Percentiles rank a stretch among this genome's conserved stretches.
phyloP scores from a whole-genome alignment of 257 asterid genomes.

The Salvia splendens region DNA sequence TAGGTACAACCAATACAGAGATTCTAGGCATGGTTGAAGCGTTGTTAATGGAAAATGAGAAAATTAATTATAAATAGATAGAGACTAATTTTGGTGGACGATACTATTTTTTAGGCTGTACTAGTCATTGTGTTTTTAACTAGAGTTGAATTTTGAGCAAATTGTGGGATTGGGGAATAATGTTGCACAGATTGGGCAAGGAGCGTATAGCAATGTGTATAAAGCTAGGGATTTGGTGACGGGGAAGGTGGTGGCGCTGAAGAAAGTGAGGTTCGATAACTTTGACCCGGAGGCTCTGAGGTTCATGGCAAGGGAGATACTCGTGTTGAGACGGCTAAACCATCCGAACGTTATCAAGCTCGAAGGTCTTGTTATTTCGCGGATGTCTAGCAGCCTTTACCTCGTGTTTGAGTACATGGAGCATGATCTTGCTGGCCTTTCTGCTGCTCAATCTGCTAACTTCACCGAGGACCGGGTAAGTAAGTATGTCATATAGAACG shows the following conservation, averaged over 20 bases:
- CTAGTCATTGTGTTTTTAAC: not conserved
- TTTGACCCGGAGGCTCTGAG: slow-evolving; percentile 72
- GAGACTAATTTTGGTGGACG: no score
- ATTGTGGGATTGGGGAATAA: not conserved
- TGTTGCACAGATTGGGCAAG: slow-evolving; percentile 81
- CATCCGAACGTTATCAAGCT: slow-evolving; percentile 95
- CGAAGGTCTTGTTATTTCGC: slow-evolving; percentile 84
- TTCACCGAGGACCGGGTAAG: slow-evolving; percentile 84
- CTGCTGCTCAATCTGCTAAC: slow-evolving; percentile 61
- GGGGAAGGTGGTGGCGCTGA: slow-evolving; percentile 87
- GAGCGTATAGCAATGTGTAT: slow-evolving; percentile 90
- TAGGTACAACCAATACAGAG: slow-evolving; percentile 14
- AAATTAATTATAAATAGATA: no score
- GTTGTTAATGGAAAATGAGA: no score
- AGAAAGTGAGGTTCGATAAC: slow-evolving; percentile 84
- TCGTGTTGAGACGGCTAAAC: slow-evolving; percentile 59
- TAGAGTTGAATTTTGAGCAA: not conserved
- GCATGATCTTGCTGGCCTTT: slow-evolving; percentile 93
- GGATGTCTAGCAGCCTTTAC: slow-evolving; percentile 86
- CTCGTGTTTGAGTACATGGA: slow-evolving; percentile 94
- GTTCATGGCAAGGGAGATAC: slow-evolving; percentile 90
- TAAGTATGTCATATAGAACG: slow-evolving; percentile 19
- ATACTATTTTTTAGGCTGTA: no score
- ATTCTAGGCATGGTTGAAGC: not conserved
- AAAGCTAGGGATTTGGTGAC: slow-evolving; percentile 84